A percentile compares a stretch with the other conserved stretches of the same genome.
phyloP scores from a whole-genome alignment of 257 asterid species.

The Fraxinus anomala region DNA sequence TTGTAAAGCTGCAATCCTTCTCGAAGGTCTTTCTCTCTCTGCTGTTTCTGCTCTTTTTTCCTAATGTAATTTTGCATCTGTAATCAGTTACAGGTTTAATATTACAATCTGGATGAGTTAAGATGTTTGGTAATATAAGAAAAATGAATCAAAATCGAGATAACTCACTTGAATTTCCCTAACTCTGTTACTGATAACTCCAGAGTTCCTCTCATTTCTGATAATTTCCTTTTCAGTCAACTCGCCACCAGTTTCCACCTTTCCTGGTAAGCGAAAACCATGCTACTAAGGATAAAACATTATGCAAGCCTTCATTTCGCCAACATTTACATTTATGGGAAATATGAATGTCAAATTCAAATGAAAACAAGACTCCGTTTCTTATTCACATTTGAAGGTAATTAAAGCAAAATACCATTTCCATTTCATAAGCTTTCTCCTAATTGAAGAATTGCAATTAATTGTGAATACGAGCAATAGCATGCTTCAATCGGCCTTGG shows the following conservation, averaged over 20 bases:
- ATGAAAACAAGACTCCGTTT: background rate
- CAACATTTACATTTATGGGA: background rate
- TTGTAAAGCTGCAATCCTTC: constrained; percentile 82
- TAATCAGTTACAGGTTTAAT: background rate
- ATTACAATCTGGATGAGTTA: background rate
- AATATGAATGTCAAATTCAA: background rate
- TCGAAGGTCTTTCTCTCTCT: constrained; percentile 73
- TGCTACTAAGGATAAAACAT: background rate
- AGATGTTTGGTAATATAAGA: background rate
- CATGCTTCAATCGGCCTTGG: background rate
- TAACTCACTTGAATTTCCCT: constrained; percentile 85
- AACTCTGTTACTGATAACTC: constrained; percentile 66
- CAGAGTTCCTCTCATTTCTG: constrained; percentile 83
- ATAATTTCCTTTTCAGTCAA: constrained; percentile 85
- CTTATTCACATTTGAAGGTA: background rate
- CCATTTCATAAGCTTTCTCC: background rate
- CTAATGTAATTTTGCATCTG: constrained; percentile 70
- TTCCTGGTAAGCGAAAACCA: constrained; percentile 51
- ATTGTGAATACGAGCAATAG: background rate
- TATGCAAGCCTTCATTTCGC: constrained; percentile 2
- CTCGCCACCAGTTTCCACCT: constrained; percentile 64
- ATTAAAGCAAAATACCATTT: background rate
- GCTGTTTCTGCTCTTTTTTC: constrained; percentile 69
- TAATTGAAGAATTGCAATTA: background rate
- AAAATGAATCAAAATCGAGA: background rate